Evolutionary conservation across 2,329 filamentous ascomycete genomes (phyloP).

Genomic region (Colletotrichum agaves): DNA sequence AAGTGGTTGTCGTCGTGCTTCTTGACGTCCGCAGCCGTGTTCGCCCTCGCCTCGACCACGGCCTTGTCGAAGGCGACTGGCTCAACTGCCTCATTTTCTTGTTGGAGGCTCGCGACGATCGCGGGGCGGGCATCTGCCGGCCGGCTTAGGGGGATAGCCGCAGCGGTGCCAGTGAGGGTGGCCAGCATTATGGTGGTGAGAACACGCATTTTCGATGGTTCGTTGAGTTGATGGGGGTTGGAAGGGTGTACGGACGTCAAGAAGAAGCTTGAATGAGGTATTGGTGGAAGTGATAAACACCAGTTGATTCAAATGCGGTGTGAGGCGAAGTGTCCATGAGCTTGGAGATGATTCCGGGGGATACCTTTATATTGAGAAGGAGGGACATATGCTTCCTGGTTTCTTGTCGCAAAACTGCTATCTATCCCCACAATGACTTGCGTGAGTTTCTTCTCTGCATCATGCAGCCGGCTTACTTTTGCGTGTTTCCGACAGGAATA

Average conservation of each 20-base stretch:
- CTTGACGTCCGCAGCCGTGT: background rate
- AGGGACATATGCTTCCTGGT: background rate
- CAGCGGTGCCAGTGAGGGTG: constrained; percentile 4
- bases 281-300: background rate
- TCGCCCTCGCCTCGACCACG: constrained; percentile 10
- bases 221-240: background rate
- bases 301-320: too few species aligned
- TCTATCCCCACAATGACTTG: background rate
- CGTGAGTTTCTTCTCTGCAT: background rate
- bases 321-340: too few species aligned
- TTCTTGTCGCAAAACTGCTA: background rate
- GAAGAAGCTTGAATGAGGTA: background rate
- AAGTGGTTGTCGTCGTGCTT: constrained; percentile 22
- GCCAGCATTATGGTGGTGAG: background rate
- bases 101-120: background rate
- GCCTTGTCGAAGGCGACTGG: background rate
- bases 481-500: background rate
- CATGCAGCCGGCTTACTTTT: background rate
- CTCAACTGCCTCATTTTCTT: background rate
- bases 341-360: rapidly evolving
- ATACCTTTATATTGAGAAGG: background rate
- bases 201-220: constrained; percentile 14
- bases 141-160: background rate
- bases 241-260: background rate
- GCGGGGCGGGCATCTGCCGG: background rate